A percentile compares a stretch with the other conserved stretches of the same genome.
Conservation (phyloP, 345 rosid genomes). For the Populus deltoides region DNA sequence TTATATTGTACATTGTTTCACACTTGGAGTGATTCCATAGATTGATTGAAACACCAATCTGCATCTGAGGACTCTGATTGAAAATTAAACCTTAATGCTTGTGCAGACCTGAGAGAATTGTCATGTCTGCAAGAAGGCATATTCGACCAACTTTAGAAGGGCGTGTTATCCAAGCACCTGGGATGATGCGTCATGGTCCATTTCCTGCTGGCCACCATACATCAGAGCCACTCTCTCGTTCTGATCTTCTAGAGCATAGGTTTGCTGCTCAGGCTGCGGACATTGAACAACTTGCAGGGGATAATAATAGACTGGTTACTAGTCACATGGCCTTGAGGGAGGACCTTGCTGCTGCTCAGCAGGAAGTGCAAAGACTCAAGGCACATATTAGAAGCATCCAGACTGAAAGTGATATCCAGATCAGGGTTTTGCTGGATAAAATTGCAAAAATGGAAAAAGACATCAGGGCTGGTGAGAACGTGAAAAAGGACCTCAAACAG, state of each 20-base stretch:
- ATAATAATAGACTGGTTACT: constrained; percentile 60
- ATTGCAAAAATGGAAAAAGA: constrained; percentile 55
- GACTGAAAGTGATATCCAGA: constrained; percentile 72
- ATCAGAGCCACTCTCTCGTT: constrained; percentile 32
- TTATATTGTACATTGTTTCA: not conserved
- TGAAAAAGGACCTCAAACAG: constrained; percentile 62
- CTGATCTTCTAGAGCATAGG: constrained; percentile 57
- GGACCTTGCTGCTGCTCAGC: constrained; percentile 53
- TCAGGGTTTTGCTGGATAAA: constrained; percentile 61
- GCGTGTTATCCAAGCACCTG: constrained; percentile 36
- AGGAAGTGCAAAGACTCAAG: constrained; percentile 54
- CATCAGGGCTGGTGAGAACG: constrained; percentile 55
- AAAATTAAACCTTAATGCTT: not conserved
- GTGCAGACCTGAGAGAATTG: not conserved
- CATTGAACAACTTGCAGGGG: constrained; percentile 56
- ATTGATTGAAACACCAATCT: not conserved
- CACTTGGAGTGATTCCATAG: not conserved
- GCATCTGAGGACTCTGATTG: not conserved
- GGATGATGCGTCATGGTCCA: constrained; percentile 42
- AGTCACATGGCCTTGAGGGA: constrained; percentile 52
- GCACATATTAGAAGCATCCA: constrained; percentile 70
- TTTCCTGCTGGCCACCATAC: constrained; percentile 20
- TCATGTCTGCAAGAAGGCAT: constrained; percentile 43
- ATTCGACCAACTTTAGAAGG: constrained; percentile 25
- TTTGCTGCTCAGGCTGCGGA: constrained; percentile 76